Evolutionary conservation across 495 filamentous ascomycete genomes (phyloP).

Genomic region (Penicillium flavigenum): DNA sequence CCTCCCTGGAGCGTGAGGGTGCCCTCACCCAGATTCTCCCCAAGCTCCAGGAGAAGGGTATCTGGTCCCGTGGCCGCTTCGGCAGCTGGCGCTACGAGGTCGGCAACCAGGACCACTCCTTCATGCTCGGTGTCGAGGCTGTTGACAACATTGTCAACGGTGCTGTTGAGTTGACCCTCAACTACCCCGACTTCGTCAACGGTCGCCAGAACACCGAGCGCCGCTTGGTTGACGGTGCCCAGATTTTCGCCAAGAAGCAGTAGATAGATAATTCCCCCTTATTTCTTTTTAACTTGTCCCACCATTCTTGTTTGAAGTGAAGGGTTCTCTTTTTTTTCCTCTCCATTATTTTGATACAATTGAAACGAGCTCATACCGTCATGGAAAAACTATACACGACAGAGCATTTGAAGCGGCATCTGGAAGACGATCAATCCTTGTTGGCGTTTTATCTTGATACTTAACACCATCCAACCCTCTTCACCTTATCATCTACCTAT

Average conservation of each 20-base stretch:
- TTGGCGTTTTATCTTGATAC: conserved; percentile 37
- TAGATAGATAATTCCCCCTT: conserved; percentile 36
- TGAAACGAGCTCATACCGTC: conserved; percentile 29
- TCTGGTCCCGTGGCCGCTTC: conserved; percentile 95
- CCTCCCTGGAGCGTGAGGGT: conserved; percentile 90
- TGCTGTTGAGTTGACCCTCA: conserved; percentile 91
- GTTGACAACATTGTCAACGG: conserved; percentile 95
- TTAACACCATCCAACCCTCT: conserved; percentile 19
- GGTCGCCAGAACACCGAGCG: conserved; percentile 83
- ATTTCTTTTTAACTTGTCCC: conserved; percentile 16
- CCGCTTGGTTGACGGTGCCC: conserved; percentile 75
- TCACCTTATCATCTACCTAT: conserved; percentile 23
- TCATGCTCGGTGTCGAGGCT: conserved; percentile 98
- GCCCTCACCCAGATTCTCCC: conserved; percentile 91
- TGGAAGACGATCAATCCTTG: conserved; percentile 32
- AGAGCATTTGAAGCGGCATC: conserved; percentile 37
- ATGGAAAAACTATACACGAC: conserved; percentile 27
- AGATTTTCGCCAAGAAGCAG: conserved; percentile 57
- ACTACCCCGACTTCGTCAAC: conserved; percentile 99
- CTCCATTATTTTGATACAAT: conserved; percentile 24
- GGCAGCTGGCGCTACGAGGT: conserved; percentile 98
- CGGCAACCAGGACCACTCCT: conserved; percentile 96
- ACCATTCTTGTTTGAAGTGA: conserved; percentile 7
- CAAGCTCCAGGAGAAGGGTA: conserved; percentile 84
- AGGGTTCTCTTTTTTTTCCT: conserved; percentile 3